A percentile compares a stretch with the other conserved stretches of the same genome.
These are phyloP conservation scores for Lichenothelia convexa DNA, from an alignment of 495 filamentous ascomycete species.

Conservation along the genomic window DNA sequence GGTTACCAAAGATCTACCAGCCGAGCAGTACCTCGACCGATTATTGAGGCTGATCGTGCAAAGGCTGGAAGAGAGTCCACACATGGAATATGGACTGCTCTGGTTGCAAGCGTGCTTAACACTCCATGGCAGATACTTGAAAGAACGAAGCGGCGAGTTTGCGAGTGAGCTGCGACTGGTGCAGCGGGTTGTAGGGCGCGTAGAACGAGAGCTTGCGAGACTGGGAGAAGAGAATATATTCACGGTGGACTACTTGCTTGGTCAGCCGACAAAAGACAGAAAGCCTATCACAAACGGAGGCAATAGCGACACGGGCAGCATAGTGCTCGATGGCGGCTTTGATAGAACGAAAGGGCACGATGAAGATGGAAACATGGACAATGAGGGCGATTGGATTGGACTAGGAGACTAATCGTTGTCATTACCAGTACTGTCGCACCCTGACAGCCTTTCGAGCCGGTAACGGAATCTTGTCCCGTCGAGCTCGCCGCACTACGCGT, in stretches of 20 bases:
- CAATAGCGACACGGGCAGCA: background rate
- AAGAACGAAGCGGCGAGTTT: slow-evolving; percentile 55
- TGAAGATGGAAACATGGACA: background rate
- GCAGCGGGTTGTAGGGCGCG: slow-evolving; percentile 54
- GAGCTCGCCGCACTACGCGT: too few species aligned
- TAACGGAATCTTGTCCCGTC: too few species aligned
- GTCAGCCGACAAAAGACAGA: slow-evolving; percentile 12
- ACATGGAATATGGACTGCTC: slow-evolving; percentile 79
- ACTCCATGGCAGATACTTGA: slow-evolving; percentile 64
- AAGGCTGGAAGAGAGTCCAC: slow-evolving; percentile 75
- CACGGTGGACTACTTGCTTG: slow-evolving; percentile 62
- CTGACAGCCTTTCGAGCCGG: too few species aligned
- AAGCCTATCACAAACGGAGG: background rate
- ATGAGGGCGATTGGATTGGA: slow-evolving; percentile 1
- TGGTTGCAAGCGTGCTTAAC: slow-evolving; percentile 81
- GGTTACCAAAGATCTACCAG: slow-evolving; percentile 61
- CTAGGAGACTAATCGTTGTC: too few species aligned
- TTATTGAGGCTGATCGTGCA: slow-evolving; percentile 70
- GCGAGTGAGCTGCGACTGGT: slow-evolving; percentile 67
- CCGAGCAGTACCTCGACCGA: slow-evolving; percentile 68
- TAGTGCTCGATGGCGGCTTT: background rate
- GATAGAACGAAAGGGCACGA: background rate
- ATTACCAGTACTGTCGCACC: too few species aligned
- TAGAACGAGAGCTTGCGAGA: slow-evolving; percentile 39
- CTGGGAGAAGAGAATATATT: slow-evolving; percentile 77